Conservation (phyloP, 2,329 filamentous ascomycete genomes). For the Talaromyces piceae region DNA sequence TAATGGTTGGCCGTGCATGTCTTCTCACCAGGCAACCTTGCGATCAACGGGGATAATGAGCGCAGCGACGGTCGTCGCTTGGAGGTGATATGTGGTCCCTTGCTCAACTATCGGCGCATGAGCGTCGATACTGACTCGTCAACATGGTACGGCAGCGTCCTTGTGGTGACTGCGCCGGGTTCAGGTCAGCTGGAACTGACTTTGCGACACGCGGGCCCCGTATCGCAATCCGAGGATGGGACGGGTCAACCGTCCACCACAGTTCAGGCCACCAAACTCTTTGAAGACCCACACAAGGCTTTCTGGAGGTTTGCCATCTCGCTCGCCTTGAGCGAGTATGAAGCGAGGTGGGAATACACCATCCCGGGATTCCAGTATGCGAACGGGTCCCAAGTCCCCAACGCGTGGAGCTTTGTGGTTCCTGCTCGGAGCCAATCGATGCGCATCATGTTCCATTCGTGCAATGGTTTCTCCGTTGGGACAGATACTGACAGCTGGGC, state of each 20-base stretch:
- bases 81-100: conserved; percentile 41
- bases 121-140: conserved; percentile 23
- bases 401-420: conserved; percentile 47
- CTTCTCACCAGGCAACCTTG: conserved; percentile 1
- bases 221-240: conserved; percentile 16
- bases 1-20: no score
- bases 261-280: conserved; percentile 49
- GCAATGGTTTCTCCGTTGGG: conserved; percentile 61
- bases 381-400: conserved; percentile 48
- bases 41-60: background rate
- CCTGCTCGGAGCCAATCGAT: conserved; percentile 56
- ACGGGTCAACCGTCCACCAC: conserved; percentile 13
- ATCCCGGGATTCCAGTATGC: conserved; percentile 60
- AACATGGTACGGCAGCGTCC: conserved; percentile 74
- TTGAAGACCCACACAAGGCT: conserved; percentile 50
- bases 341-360: conserved; percentile 72
- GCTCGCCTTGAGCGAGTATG: conserved; percentile 61
- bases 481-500: conserved; percentile 57
- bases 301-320: conserved; percentile 54
- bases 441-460: conserved; percentile 64
- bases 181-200: conserved; percentile 55
- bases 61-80: conserved; percentile 17
- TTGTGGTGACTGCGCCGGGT: conserved; percentile 72
- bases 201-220: conserved; percentile 29
- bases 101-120: conserved; percentile 44